These are phyloP conservation scores for Penicillium lividum DNA, from an alignment of 495 filamentous ascomycete species.

Conservation along the genomic window DNA sequence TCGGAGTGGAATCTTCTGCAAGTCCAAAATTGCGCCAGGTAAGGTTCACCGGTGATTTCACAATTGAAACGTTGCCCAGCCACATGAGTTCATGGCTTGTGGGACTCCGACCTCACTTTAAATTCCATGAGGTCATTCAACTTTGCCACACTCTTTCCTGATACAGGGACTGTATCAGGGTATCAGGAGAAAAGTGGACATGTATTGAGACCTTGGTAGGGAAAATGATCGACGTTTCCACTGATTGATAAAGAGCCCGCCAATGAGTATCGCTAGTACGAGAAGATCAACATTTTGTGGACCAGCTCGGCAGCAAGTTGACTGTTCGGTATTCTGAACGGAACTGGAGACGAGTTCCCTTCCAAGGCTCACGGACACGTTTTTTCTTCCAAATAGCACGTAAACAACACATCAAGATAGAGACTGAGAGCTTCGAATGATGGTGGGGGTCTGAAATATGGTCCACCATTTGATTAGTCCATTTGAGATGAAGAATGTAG, in stretches of 20 bases:
- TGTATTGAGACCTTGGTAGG: neutral
- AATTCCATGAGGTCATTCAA: neutral
- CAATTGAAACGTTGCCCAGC: neutral
- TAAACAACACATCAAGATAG: neutral
- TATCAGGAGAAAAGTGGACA: slow-evolving; percentile 13
- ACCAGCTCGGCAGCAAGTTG: slow-evolving; percentile 9
- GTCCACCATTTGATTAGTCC: neutral
- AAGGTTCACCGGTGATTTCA: slow-evolving; percentile 1
- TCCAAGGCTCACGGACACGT: neutral
- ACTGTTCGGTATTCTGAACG: neutral
- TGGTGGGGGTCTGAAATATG: neutral
- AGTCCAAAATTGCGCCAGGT: neutral
- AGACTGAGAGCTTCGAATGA: neutral
- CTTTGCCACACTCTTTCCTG: neutral
- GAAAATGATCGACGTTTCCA: slow-evolving; percentile 15
- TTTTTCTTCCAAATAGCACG: neutral
- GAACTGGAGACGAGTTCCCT: neutral
- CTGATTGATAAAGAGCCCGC: slow-evolving; percentile 27
- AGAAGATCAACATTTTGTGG: slow-evolving; percentile 16
- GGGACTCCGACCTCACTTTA: neutral
- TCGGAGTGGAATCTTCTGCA: neutral
- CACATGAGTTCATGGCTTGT: neutral
- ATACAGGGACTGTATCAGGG: slow-evolving; percentile 20
- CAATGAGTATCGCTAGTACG: slow-evolving; percentile 8
- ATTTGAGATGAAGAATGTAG: neutral